phyloP scores from a whole-genome alignment of 2,329 filamentous ascomycete species.

The Diaporthe citri region DNA sequence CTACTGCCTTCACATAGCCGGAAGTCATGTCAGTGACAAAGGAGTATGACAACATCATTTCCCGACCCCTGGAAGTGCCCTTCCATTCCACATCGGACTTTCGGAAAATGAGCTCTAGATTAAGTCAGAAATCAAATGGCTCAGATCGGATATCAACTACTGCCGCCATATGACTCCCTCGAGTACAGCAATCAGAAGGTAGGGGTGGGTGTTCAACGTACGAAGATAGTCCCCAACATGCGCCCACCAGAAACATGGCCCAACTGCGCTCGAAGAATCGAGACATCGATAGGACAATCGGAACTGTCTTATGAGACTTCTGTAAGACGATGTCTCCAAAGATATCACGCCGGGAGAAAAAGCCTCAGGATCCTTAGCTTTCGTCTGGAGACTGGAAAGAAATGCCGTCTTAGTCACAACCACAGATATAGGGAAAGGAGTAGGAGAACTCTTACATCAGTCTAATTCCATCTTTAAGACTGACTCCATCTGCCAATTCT shows the following conservation, averaged over 20 bases:
- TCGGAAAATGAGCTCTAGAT: slow-evolving; percentile 50
- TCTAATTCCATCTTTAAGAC: slow-evolving; percentile 35
- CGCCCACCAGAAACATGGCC: slow-evolving; percentile 52
- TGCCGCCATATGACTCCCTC: too few species aligned
- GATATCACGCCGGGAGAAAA: slow-evolving; percentile 47
- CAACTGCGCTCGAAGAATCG: slow-evolving; percentile 49
- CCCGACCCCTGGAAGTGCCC: slow-evolving; percentile 49
- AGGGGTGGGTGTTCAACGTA: slow-evolving; percentile 33
- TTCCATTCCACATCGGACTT: slow-evolving; percentile 51
- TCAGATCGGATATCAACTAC: fast-evolving
- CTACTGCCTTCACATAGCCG: slow-evolving; percentile 50
- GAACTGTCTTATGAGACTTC: slow-evolving; percentile 46
- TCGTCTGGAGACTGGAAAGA: slow-evolving; percentile 41
- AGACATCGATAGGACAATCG: slow-evolving; percentile 47
- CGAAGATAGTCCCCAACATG: slow-evolving; percentile 47
- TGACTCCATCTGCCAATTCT: neutral
- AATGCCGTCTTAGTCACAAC: neutral
- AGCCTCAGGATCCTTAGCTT: slow-evolving; percentile 45
- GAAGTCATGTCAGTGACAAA: slow-evolving; percentile 47
- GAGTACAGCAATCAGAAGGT: neutral
- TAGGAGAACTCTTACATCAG: slow-evolving; percentile 35
- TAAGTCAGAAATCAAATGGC: neutral
- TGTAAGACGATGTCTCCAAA: slow-evolving; percentile 43
- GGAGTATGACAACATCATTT: slow-evolving; percentile 50
- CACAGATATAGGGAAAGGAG: too few species aligned